These are phyloP conservation scores for Tulasnella sp. DNA, from an alignment of 768 basidiomycete species.

Conservation along the genomic window DNA sequence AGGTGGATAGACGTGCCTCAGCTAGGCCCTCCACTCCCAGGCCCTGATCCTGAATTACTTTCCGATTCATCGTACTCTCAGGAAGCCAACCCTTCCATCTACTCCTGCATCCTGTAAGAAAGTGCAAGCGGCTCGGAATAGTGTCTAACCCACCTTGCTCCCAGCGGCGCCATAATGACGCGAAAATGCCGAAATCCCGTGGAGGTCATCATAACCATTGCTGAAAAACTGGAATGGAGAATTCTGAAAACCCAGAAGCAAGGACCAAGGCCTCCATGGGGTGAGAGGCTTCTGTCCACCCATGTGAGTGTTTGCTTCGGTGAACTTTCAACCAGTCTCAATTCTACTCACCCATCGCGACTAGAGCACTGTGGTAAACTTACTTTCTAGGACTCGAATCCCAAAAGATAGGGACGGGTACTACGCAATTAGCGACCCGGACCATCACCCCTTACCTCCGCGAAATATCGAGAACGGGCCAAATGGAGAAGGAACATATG, in stretches of 20 bases:
- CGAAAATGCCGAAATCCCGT: neutral
- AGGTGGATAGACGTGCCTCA: neutral
- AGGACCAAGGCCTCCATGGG: neutral
- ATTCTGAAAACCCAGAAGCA: neutral
- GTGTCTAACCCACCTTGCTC: neutral
- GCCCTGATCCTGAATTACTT: neutral
- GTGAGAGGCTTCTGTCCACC: neutral
- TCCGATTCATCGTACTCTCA: neutral
- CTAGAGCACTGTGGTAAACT: neutral
- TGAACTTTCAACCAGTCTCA: neutral
- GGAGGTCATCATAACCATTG: neutral
- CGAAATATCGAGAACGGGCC: neutral
- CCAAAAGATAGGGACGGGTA: neutral
- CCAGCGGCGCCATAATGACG: neutral
- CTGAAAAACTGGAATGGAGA: neutral
- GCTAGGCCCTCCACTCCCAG: neutral
- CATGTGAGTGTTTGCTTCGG: neutral
- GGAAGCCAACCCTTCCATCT: neutral
- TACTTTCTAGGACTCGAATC: neutral
- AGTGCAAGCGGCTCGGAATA: too few species aligned
- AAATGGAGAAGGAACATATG: neutral
- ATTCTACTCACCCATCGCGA: neutral
- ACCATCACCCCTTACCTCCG: neutral
- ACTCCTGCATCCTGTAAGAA: neutral
- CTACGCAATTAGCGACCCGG: neutral